These are phyloP conservation scores for Rhododendron vialii DNA, from an alignment of 148 eudicot genomes.

Conservation along the genomic window DNA sequence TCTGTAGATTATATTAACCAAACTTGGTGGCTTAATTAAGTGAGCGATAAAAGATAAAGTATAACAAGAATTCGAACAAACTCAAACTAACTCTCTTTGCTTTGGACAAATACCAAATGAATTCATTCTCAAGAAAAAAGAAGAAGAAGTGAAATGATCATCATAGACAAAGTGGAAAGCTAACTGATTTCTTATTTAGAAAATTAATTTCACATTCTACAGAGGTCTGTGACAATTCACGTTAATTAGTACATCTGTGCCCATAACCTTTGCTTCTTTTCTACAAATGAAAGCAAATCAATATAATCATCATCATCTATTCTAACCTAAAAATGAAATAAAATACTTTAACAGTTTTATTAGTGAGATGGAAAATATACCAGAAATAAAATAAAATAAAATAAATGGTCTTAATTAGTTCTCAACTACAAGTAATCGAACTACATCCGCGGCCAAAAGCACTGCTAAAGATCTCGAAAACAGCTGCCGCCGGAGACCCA, in stretches of 20 bases:
- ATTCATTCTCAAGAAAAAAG: not conserved
- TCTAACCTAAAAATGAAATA: not conserved
- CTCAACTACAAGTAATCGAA: not conserved
- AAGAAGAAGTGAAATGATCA: too few relatives aligned
- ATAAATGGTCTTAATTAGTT: not conserved
- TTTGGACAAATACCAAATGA: not conserved
- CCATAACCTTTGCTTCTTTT: not conserved
- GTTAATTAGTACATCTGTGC: not conserved
- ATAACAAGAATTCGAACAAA: too few relatives aligned
- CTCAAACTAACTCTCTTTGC: not conserved
- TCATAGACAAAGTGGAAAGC: not conserved
- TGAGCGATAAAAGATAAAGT: too few relatives aligned
- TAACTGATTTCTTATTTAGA: not conserved
- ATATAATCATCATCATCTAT: not conserved
- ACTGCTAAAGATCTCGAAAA: not conserved
- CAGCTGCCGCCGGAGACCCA: too few relatives aligned
- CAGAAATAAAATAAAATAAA: not conserved
- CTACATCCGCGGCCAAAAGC: not conserved
- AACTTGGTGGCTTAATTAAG: too few relatives aligned
- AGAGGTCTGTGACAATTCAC: not conserved
- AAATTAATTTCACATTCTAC: not conserved
- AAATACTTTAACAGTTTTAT: not conserved
- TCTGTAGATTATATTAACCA: too few relatives aligned
- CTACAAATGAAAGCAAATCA: not conserved
- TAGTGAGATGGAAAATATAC: not conserved